Conservation (phyloP, 2,329 filamentous ascomycete species). For the Apiospora marii region DNA sequence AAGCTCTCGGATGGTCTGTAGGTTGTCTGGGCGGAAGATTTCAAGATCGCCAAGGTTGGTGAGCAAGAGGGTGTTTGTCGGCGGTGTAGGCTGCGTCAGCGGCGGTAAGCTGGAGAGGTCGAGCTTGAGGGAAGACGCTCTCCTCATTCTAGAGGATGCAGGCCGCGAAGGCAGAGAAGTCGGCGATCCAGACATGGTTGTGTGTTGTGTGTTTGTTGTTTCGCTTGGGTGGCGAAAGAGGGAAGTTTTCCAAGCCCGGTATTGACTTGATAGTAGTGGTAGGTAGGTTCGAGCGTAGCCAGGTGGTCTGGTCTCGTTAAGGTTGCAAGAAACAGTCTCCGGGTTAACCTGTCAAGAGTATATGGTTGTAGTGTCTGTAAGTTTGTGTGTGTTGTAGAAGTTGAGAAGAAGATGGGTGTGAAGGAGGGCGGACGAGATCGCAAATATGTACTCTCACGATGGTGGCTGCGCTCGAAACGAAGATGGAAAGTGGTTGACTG, state of each 20-base stretch:
- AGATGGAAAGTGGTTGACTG: slow-evolving; percentile 19
- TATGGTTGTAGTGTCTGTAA: slow-evolving; percentile 6
- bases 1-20: slow-evolving; percentile 76
- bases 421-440: slow-evolving; percentile 5
- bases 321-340: not conserved
- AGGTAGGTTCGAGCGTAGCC: not conserved
- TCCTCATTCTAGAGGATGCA: slow-evolving; percentile 51
- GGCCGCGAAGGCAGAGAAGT: slow-evolving; percentile 42
- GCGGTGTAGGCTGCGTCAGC: slow-evolving; percentile 73
- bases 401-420: not conserved
- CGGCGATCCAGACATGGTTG: slow-evolving; percentile 34
- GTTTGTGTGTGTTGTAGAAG: slow-evolving; percentile 10
- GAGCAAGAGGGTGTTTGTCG: slow-evolving; percentile 85
- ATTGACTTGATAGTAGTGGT: not conserved
- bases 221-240: slow-evolving; percentile 18
- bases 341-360: not conserved
- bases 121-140: slow-evolving; percentile 63
- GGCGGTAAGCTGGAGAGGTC: slow-evolving; percentile 78
- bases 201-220: not conserved
- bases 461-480: slow-evolving; percentile 27
- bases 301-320: not conserved
- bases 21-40: slow-evolving; percentile 77
- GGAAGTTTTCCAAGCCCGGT: not conserved
- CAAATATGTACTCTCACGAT: slow-evolving; percentile 26
- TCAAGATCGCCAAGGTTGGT: slow-evolving; percentile 78